Percentiles rank a stretch among this genome's conserved stretches.
phyloP scores from a whole-genome alignment of 2,329 filamentous ascomycete species.

The Penicillium sp. region DNA sequence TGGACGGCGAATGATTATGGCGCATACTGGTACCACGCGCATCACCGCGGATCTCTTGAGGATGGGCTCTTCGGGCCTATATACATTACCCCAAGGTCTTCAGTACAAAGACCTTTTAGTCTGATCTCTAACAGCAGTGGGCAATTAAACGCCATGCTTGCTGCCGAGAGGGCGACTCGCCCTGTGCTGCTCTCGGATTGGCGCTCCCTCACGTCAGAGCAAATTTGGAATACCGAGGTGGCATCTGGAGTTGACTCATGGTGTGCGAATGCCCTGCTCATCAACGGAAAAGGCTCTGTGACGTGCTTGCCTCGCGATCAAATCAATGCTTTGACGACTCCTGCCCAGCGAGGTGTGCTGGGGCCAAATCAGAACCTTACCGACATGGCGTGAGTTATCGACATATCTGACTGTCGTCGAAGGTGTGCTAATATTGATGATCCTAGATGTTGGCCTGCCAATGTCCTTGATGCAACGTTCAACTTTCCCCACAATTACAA shows the following conservation, averaged over 20 bases:
- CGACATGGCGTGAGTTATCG: slow-evolving; percentile 27
- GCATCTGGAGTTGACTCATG: slow-evolving; percentile 43
- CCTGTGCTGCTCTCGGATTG: slow-evolving; percentile 60
- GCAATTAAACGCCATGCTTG: slow-evolving; percentile 45
- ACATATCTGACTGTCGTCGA: no score
- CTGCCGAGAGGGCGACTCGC: slow-evolving; percentile 50
- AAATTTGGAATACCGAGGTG: slow-evolving; percentile 38
- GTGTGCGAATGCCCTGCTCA: slow-evolving; percentile 62
- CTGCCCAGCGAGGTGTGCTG: slow-evolving; percentile 10
- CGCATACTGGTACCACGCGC: slow-evolving; percentile 64
- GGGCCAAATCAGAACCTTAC: slow-evolving; percentile 26
- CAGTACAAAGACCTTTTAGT: slow-evolving; percentile 28
- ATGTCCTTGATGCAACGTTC: slow-evolving; percentile 15
- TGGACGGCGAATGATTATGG: slow-evolving; percentile 61
- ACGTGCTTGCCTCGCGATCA: slow-evolving; percentile 24
- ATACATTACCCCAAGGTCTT: slow-evolving; percentile 42
- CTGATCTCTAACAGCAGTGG: slow-evolving; percentile 33
- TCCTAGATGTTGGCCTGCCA: slow-evolving; percentile 27
- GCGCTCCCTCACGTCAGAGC: slow-evolving; percentile 54
- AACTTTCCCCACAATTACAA: slow-evolving; percentile 21
- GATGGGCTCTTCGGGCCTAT: slow-evolving; percentile 63
- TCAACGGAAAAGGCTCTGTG: slow-evolving; percentile 58
- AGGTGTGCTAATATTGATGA: background rate
- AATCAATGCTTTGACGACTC: slow-evolving; percentile 37
- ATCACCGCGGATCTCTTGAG: slow-evolving; percentile 57